Evolutionary conservation across 495 filamentous ascomycete genomes (phyloP).

Genomic region (Lasiosphaeria hispida): DNA sequence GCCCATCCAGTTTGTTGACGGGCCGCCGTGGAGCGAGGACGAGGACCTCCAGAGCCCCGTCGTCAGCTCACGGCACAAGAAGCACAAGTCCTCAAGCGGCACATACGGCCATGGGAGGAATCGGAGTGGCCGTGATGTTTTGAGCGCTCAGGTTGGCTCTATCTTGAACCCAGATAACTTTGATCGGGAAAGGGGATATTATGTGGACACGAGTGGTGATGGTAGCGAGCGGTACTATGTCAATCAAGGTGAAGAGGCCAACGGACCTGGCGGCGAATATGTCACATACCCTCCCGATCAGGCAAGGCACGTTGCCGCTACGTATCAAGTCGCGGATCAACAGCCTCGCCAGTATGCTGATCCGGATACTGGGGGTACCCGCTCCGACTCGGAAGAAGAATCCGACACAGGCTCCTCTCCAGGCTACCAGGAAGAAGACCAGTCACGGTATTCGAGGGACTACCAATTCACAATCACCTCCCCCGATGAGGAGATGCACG

Average conservation of each 20-base stretch:
- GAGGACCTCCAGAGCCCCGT: conserved; percentile 93
- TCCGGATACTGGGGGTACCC: conserved; percentile 34
- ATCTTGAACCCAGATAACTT: conserved; percentile 43
- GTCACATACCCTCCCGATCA: conserved; percentile 73
- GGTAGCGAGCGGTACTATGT: conserved; percentile 78
- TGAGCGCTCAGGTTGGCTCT: conserved; percentile 35
- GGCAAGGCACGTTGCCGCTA: conserved; percentile 50
- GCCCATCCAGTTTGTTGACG: conserved; percentile 83
- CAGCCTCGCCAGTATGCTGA: conserved; percentile 58
- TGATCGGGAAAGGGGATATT: conserved; percentile 59
- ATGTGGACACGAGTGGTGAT: conserved; percentile 65
- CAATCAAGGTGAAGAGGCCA: conserved; percentile 63
- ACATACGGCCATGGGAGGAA: conserved; percentile 45
- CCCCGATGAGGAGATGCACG: conserved; percentile 96
- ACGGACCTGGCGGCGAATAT: conserved; percentile 75
- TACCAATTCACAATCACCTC: conserved; percentile 95
- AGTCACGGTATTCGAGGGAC: conserved; percentile 77
- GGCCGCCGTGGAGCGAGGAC: conserved; percentile 96
- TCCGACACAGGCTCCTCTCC: conserved; percentile 50
- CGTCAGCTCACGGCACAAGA: conserved; percentile 72
- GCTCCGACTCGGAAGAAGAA: conserved; percentile 60
- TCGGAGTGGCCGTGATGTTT: conserved; percentile 31
- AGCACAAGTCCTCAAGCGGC: conserved; percentile 71
- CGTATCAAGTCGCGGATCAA: conserved; percentile 42
- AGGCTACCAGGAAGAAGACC: conserved; percentile 47